A percentile compares a stretch with the other conserved stretches of the same genome.
Evolutionary conservation across 129 eudicot species (phyloP).

Genomic region (Pseudognaphalium luteoalbum): DNA sequence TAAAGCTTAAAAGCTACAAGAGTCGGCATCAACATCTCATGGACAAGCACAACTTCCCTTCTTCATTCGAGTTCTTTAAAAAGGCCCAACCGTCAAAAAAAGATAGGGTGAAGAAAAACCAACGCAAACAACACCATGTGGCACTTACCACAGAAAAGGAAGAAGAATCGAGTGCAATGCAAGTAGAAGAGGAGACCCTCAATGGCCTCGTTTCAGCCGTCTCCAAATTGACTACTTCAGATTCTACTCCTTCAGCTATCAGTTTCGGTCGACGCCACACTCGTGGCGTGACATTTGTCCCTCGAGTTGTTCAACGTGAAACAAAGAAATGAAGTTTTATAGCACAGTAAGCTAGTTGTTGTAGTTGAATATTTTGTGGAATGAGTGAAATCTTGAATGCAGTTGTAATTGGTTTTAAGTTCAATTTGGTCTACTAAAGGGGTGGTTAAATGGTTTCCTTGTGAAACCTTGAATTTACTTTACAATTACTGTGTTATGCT

Average conservation of each 20-base stretch:
- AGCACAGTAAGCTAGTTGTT: not conserved
- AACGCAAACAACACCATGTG: constrained; percentile 42
- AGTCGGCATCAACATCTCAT: constrained; percentile 88
- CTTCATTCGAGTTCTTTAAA: constrained; percentile 76
- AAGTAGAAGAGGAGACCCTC: constrained; percentile 70
- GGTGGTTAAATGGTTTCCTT: constrained; percentile 2
- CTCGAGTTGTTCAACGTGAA: constrained; percentile 65
- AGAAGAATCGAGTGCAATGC: constrained; percentile 62
- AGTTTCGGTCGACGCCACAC: constrained; percentile 82
- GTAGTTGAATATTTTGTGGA: not conserved
- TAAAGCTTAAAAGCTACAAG: constrained; percentile 86
- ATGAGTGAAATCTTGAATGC: not conserved
- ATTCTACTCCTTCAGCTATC: constrained; percentile 64
- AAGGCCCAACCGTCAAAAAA: constrained; percentile 74
- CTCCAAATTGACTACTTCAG: constrained; percentile 71
- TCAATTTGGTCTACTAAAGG: not conserved
- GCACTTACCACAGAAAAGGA: constrained; percentile 1
- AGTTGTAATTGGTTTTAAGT: not conserved
- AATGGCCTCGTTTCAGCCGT: constrained; percentile 72
- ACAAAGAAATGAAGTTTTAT: constrained; percentile 26
- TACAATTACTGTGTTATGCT: not conserved
- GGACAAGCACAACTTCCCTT: constrained; percentile 87
- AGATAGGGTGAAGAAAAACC: constrained; percentile 60
- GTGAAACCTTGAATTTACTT: not conserved
- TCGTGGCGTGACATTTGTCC: constrained; percentile 83